Evolutionary conservation across 345 rosid species (phyloP).

Genomic region (Cochlearia excelsa): DNA sequence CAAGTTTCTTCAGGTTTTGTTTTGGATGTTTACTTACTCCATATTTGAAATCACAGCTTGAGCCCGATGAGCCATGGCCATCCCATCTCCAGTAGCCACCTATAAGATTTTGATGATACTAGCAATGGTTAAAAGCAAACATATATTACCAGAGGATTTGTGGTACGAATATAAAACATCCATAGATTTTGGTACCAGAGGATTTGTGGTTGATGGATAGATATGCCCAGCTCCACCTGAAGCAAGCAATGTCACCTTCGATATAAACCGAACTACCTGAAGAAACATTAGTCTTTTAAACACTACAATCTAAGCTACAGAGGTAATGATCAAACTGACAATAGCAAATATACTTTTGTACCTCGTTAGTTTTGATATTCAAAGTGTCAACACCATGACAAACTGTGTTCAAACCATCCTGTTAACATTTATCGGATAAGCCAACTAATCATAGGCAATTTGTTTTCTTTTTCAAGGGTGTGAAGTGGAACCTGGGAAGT

Average conservation of each 20-base stretch:
- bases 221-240: conserved; percentile 99
- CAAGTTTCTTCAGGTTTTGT: not conserved
- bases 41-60: conserved; percentile 94
- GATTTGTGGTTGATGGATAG: conserved; percentile 91
- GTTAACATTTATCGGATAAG: conserved; percentile 29
- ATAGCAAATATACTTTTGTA: conserved; percentile 29
- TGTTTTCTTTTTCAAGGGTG: not conserved
- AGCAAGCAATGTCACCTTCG: conserved; percentile 92
- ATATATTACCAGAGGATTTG: conserved; percentile 79
- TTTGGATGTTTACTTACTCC: conserved; percentile 60
- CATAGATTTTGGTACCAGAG: conserved; percentile 74
- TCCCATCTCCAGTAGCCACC: conserved; percentile 99
- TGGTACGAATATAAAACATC: no score
- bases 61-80: conserved; percentile 95
- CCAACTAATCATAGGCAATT: not conserved
- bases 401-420: conserved; percentile 70
- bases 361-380: conserved; percentile 81
- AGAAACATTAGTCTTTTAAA: conserved; percentile 23
- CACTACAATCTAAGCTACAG: conserved; percentile 18
- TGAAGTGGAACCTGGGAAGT: conserved; percentile 64
- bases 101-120: conserved; percentile 27
- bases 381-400: conserved; percentile 90
- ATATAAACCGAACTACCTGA: conserved; percentile 80
- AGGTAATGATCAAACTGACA: not conserved
- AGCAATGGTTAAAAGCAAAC: not conserved